Conservation (phyloP, 2,329 filamentous ascomycete genomes). For the Pseudogymnoascus sp. region DNA sequence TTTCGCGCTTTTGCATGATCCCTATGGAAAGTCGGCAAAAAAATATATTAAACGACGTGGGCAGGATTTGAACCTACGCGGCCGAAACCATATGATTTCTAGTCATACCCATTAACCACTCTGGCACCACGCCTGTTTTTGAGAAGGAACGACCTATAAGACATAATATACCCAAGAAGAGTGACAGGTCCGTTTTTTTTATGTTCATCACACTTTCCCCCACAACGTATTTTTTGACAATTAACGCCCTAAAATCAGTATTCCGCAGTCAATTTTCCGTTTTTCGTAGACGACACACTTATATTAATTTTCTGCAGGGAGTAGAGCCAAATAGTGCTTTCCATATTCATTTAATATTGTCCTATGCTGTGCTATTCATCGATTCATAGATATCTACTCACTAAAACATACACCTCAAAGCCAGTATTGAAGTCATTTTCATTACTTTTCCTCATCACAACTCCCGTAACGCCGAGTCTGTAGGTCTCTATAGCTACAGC, state of each 20-base stretch:
- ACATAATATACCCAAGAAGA: background rate
- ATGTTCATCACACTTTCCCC: background rate
- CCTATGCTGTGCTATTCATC: background rate
- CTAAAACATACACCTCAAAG: background rate
- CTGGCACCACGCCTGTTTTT: background rate
- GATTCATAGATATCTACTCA: background rate
- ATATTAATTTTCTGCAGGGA: background rate
- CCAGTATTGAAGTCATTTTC: constrained; percentile 1
- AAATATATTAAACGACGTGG: background rate
- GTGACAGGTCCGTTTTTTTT: too few relatives aligned
- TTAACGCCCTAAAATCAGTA: background rate
- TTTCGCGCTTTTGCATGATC: too few relatives aligned
- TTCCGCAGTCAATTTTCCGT: background rate
- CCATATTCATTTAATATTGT: background rate
- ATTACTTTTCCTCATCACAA: constrained; percentile 2
- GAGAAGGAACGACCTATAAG: background rate
- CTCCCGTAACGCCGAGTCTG: constrained; percentile 4
- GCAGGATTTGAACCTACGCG: background rate
- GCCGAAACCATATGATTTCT: background rate
- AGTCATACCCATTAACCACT: background rate
- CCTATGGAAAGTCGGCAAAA: too few relatives aligned
- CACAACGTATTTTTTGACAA: background rate
- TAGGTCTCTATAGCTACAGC: constrained; percentile 5
- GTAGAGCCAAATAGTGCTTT: background rate
- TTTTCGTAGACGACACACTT: background rate